A percentile compares a stretch with the other conserved stretches of the same genome.
Conservation (phyloP, 306 rosid species). For the Boehmeria nivea region DNA sequence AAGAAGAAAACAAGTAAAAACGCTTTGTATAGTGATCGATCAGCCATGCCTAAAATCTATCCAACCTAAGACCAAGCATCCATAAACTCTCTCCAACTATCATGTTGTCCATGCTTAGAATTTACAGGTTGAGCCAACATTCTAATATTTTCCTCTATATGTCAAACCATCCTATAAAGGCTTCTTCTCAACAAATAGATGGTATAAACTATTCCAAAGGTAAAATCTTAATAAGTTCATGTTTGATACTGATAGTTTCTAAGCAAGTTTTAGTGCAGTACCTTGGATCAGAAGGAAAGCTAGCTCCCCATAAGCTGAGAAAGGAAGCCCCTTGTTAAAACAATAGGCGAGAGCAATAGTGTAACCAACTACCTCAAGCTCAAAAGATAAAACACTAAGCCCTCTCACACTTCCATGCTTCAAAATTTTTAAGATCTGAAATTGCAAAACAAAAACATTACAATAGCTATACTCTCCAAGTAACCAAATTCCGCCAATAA, state of each 20-base stretch:
- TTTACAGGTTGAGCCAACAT: too few relatives aligned
- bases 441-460: not conserved
- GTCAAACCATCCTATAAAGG: not conserved
- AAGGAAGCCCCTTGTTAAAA: constrained; percentile 85
- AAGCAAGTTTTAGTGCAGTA: constrained; percentile 19
- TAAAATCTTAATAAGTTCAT: not conserved
- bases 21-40: not conserved
- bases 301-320: constrained; percentile 90
- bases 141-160: not conserved
- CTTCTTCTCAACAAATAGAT: not conserved
- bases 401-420: constrained; percentile 73
- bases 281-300: constrained; percentile 88
- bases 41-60: not conserved
- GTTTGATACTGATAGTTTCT: not conserved
- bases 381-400: constrained; percentile 72
- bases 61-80: not conserved
- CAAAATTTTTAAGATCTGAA: constrained; percentile 75
- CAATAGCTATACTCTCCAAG: not conserved
- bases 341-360: constrained; percentile 88
- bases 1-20: not conserved
- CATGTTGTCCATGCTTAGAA: too few relatives aligned
- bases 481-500: too few relatives aligned
- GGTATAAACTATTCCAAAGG: not conserved
- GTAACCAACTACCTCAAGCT: constrained; percentile 85
- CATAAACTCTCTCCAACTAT: too few relatives aligned